These are phyloP conservation scores for Oryza officinalis DNA, from an alignment of 176 grass and related monocot species.

Conservation along the genomic window DNA sequence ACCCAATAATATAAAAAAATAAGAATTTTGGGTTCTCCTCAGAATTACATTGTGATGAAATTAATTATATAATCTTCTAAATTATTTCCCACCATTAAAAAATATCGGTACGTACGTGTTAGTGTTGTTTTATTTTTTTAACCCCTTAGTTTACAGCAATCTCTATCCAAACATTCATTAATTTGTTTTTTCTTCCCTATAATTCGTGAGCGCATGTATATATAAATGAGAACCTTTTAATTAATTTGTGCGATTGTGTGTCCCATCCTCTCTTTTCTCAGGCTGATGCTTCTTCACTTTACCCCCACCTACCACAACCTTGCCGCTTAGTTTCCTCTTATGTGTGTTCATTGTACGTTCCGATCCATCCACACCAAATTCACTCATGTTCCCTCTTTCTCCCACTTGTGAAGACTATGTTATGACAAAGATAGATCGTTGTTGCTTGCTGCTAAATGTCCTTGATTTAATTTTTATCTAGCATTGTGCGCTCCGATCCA, in stretches of 20 bases:
- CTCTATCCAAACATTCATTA: not conserved
- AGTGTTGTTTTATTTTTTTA: not conserved
- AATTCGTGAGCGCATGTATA: not conserved
- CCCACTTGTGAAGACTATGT: not conserved
- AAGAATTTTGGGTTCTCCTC: too few relatives aligned
- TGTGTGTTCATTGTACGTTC: not conserved
- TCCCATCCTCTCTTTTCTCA: not conserved
- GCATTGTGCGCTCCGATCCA: too few relatives aligned
- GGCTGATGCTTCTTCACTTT: not conserved
- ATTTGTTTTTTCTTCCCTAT: not conserved
- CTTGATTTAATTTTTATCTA: too few relatives aligned
- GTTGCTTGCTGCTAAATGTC: not conserved
- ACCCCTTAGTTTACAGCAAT: not conserved
- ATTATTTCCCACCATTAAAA: not conserved
- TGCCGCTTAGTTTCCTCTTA: not conserved
- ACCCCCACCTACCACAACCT: slow-evolving; percentile 3
- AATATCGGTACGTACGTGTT: not conserved
- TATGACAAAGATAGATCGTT: not conserved
- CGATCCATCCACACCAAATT: not conserved
- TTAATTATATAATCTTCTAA: not conserved
- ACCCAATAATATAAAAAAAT: too few relatives aligned
- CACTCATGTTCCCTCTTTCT: not conserved
- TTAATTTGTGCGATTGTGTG: not conserved
- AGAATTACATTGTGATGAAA: too few relatives aligned
- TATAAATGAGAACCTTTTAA: not conserved